Percentiles rank a stretch among this genome's conserved stretches.
phyloP scores from a whole-genome alignment of 75 land plant species.

The Gnetum montanum region DNA sequence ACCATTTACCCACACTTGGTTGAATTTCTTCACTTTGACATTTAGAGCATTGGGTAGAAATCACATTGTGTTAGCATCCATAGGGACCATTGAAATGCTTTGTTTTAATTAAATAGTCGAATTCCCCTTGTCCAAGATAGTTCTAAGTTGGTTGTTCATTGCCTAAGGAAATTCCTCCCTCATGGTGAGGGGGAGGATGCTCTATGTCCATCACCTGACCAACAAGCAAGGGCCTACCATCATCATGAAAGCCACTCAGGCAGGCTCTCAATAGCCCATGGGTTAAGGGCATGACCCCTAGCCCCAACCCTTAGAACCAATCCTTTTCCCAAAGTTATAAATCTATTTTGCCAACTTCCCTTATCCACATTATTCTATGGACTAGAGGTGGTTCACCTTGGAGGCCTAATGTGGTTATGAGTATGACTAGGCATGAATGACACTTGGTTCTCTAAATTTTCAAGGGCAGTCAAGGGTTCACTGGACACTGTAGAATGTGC shows the following conservation, averaged over 20 bases:
- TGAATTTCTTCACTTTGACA: constrained; percentile 32
- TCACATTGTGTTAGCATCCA: constrained; percentile 35
- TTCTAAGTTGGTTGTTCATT: constrained; percentile 19
- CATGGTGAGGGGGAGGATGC: no score
- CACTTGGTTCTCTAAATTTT: constrained; percentile 1
- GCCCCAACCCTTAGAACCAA: constrained; percentile 21
- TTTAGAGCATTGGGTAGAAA: constrained; percentile 36
- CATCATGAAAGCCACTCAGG: constrained; percentile 14
- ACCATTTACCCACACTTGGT: constrained; percentile 30
- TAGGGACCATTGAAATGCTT: constrained; percentile 21
- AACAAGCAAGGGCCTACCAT: constrained; percentile 13
- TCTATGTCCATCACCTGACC: constrained; percentile 20
- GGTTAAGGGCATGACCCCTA: constrained; percentile 11
- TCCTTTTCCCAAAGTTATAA: constrained; percentile 25
- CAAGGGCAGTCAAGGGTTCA: constrained; percentile 17
- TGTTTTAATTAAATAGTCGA: constrained; percentile 34
- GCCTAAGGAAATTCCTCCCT: constrained; percentile 16
- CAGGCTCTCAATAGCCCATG: constrained; percentile 11
- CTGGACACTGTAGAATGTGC: constrained; percentile 4
- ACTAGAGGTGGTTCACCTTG: constrained; percentile 35
- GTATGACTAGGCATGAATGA: constrained; percentile 14
- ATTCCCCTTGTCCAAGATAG: constrained; percentile 23
- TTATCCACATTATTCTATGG: constrained; percentile 47
- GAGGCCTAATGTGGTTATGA: constrained; percentile 26
- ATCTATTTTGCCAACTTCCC: constrained; percentile 39